Evolutionary conservation across 1,284 basidiomycete genomes (phyloP), one percentile per base, ranked within the genome.

Genomic region (Abortiporus biennis): DNA sequence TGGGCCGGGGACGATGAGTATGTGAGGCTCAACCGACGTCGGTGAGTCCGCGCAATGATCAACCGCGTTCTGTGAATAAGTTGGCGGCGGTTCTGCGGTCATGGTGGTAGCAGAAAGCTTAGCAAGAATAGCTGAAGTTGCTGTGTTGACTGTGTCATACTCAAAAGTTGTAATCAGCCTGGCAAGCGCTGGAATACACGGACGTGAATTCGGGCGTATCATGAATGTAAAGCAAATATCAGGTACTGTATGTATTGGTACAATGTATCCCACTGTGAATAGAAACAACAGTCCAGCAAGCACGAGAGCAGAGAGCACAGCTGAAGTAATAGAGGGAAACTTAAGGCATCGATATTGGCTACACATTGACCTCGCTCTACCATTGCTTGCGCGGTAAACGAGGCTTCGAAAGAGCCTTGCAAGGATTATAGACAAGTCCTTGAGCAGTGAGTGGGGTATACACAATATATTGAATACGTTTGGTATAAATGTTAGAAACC

Each of bases 401-500:
- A 77, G 72, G 78, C 77, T 80, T 80, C 77, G 77, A 80, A 66
- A 75, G 75, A 72, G 77, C 77, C 78, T 54, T 38, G 21, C n/a
- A n/a, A n/a, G n/a, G n/a, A n/a, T n/a, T n/a, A n/a, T n/a, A n/a
- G n/a, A n/a, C n/a, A n/a, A n/a, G n/a, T n/a, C 46, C 13, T 12
- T n/a, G 36, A 24, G 8, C n/a, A 32, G 20, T 22, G 30, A 39
- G 19, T 21, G 35, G 17, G 16, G 15, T 39, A 35, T 36, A 29
- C 32, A 32, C 8, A 19, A n/a, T 15, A 27, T n/a, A n/a, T n/a
- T n/a, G n/a, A n/a, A n/a, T n/a, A n/a, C n/a, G n/a, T n/a, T n/a
- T n/a, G n/a, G 25, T 22, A 42, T n/a, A 42, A 16, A 25, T 47
- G 27, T 68, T 52, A 76, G 51, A 74, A 76, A 61, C 75, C 75